A percentile compares a stretch with the other conserved stretches of the same genome.
Conservation (phyloP, 2,329 filamentous ascomycete genomes). For the Fusarium annulatum region DNA sequence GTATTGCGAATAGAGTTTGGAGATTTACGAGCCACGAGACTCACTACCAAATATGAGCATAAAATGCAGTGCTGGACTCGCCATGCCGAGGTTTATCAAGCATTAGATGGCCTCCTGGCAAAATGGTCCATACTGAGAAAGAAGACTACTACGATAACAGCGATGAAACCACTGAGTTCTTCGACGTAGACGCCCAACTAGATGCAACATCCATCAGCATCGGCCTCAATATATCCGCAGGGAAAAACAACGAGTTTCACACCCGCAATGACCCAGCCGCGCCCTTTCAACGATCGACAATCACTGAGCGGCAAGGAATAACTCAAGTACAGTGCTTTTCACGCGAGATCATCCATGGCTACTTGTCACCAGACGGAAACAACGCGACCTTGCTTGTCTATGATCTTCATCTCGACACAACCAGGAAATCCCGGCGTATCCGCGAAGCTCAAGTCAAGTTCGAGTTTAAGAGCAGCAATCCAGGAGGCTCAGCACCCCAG, state of each 20-base stretch:
- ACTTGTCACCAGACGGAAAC: neutral
- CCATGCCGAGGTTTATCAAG: too few relatives aligned
- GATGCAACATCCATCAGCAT: conserved; percentile 21
- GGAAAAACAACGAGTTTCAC: conserved; percentile 34
- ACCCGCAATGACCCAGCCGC: conserved; percentile 36
- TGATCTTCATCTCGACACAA: conserved; percentile 4
- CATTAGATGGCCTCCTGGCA: too few relatives aligned
- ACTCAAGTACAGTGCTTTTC: conserved; percentile 1
- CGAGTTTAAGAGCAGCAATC: neutral
- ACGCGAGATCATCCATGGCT: conserved; percentile 15
- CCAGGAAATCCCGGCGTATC: conserved; percentile 1
- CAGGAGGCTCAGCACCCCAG: neutral
- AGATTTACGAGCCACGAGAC: too few relatives aligned
- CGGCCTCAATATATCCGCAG: conserved; percentile 28
- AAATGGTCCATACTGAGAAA: too few relatives aligned
- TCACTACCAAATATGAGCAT: too few relatives aligned
- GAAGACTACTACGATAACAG: too few relatives aligned
- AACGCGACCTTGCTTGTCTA: conserved; percentile 10
- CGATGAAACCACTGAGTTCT: neutral
- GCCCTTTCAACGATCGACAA: conserved; percentile 36
- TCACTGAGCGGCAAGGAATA: conserved; percentile 3
- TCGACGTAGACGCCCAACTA: neutral
- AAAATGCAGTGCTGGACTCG: too few relatives aligned
- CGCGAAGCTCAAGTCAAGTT: conserved; percentile 4
- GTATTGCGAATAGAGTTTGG: too few relatives aligned